Evolutionary conservation across 140 eudicot species (phyloP), one percentile per base, ranked within the genome.

Genomic region (Oenanthe javanica): DNA sequence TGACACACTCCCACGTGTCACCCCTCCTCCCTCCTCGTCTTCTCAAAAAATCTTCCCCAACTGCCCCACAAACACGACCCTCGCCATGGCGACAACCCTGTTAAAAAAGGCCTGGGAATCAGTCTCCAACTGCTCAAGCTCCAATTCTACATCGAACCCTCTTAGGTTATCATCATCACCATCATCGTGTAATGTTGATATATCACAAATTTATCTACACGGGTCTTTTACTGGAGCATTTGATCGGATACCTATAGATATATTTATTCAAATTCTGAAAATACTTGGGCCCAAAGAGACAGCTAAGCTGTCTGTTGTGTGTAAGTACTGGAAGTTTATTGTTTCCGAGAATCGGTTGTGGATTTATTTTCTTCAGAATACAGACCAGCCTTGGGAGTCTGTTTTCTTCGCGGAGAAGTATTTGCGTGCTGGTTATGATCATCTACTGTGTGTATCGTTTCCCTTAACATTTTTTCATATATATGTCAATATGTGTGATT

Each of bases 261-360:
- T 90, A 0, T 64, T 90, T 18, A n/a, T 81, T 55, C 82, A 79
- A 16, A 90, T 90, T 23, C 69, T 90, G 19, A 84, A 81, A 51
- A 31, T 86, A 9, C 77, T 90, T 23, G 94, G 88, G 0, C 94
- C 94, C 8, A 87, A 63, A 74, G 94, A 90, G n/a, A 75, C 88
- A 5, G 94, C 90, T 4, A 80, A 77, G 64, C 78, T 90, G 18
- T 75, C 84, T 13, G 79, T 79, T 21, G 91, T 90, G 6, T 90
- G 94, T 42, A 90, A 76, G 63, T 70, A 87, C 40, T 90, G 85
- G 91, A 87, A 84, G 46, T 66, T 66, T 47, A 36, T 89, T 3
- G 82, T 89, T 19, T 76, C 89, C 12, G 86, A 87, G 46, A 87
- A 87, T 84, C 83, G 84, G 23, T 70, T 90, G 23, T 90, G 94